These are phyloP conservation scores for Testicularia cyperi DNA, from an alignment of 1,284 basidiomycete species.

Conservation along the genomic window DNA sequence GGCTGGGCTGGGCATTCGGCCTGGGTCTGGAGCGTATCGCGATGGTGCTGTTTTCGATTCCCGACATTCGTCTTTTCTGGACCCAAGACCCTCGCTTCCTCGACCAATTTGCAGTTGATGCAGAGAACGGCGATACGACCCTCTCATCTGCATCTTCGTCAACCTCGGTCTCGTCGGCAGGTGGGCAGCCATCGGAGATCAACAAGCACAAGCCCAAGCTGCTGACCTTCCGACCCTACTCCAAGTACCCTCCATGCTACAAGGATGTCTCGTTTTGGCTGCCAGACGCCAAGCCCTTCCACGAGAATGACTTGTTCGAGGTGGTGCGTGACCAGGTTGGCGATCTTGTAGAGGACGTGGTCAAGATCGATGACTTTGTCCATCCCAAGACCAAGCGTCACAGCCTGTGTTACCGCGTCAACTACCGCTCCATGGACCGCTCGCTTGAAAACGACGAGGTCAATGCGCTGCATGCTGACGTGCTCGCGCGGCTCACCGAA, in stretches of 20 bases:
- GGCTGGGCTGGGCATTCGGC: conserved; percentile 97
- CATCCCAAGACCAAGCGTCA: conserved; percentile 83
- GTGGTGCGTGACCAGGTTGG: conserved; percentile 87
- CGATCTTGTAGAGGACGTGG: conserved; percentile 87
- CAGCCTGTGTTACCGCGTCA: conserved; percentile 86
- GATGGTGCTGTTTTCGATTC: conserved; percentile 95
- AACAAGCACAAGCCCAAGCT: conserved; percentile 25
- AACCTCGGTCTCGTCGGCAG: conserved; percentile 21
- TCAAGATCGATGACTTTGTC: conserved; percentile 83
- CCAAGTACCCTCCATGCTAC: conserved; percentile 57
- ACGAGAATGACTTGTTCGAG: conserved; percentile 97
- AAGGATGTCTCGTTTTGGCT: conserved; percentile 67
- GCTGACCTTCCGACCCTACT: conserved; percentile 57
- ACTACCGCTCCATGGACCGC: conserved; percentile 95
- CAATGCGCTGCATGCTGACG: conserved; percentile 71
- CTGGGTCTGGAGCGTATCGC: conserved; percentile 95
- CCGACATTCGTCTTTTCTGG: conserved; percentile 99
- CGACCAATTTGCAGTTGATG: conserved; percentile 81
- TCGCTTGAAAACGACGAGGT: conserved; percentile 88
- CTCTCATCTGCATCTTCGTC: conserved; percentile 59
- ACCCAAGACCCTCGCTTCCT: conserved; percentile 84
- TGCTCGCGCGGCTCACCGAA: conserved; percentile 61
- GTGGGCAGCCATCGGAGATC: conserved; percentile 7
- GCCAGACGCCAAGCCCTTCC: conserved; percentile 63
- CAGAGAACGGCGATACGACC: too few relatives aligned